Base-by-base conservation (phyloP, 179 eudicot species). In the Heliamphora pulchella region DNA sequence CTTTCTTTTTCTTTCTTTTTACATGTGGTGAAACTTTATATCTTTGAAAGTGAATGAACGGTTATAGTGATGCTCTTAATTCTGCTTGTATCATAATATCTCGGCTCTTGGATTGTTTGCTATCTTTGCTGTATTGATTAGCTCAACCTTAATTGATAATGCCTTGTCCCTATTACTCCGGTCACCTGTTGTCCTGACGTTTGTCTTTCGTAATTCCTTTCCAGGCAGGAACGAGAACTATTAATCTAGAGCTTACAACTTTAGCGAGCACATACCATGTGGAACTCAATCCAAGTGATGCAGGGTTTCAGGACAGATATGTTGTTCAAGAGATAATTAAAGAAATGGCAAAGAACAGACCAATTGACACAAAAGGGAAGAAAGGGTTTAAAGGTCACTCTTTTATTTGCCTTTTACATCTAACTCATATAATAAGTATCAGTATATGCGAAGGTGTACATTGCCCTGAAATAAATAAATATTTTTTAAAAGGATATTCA, bases 261-360 rank as follows among this genome's bases (percentile, higher is more conserved):
- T 80, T 93, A 70, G 89, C 97, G 54, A 91, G 97, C 83, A 91
- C 93, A 11, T 91, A 95, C 84, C 98, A 95, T 82, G 89, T 95
- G 79, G 98, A 95, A 80, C 80, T 95, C 80, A 95, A 87, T 83
- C 98, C 98, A 57, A 90, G 97, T 84, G 98, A 94, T 87, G 98
- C 92, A 14, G 98, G 98, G 67, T 94, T 94, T 84, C 98, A 94
- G 63, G 98, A 95, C 79, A 88, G 97, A 79, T 93, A 93, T 84
- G 87, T 95, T 77, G 98, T 95, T 81, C 98, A 95, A 87, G 98
- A 95, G 84, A 84, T 95, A 39, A 95, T 95, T 11, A 95, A 95
- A 85, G 98, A 93, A 83, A 95, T 95, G 98, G 98, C 98, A 17
- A 89, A 89, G 87, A 95, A 93, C 79, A 85, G 94, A 77, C 98